Evolutionary conservation across 208 protist genomes (phyloP), one percentile per base, ranked within the genome.

Genomic region (Trypanosoma grayi): DNA sequence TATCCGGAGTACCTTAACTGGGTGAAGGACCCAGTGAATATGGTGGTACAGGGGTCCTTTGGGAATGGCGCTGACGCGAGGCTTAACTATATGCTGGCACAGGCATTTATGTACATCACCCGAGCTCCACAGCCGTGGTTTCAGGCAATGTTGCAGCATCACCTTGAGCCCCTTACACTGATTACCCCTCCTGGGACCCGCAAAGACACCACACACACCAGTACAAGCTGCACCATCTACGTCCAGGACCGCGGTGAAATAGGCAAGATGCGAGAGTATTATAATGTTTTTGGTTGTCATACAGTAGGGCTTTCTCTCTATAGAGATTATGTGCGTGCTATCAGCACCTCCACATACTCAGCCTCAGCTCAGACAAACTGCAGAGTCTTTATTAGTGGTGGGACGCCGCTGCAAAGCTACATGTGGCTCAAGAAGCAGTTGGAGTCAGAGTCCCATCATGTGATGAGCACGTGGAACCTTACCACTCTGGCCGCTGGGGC

Each of bases 41-140:
- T 62, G 20, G 66, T 65, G 14, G 41, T 75, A 8, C 47, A 60
- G 34, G 69, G 69, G 4, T 43, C 54, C n/a, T 72, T 72, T 52
- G 16, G 53, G 27, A 48, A n/a, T 0, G 69, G 62, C 18, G 16
- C 40, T n/a, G 45, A 71, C 45, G 36, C 63, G 11, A 39, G 45
- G 25, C 52, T 75, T 27, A 52, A 39, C 16, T 75, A 52, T 51
- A 69, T 64, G 69, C 18, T 75, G 24, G 62, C 69, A 16, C 69
- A 75, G 44, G 55, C 28, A 22, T 51, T 70, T 31, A 43, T 45
- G 18, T 75, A 65, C 56, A 24, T 75, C 9, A 48, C 62, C 36
- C 61, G 69, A 24, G 41, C 61, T 0, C 69, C 69, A n/a, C 69
- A 75, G 30, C 69, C 69, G 57, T 75, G 69, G 69, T 72, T 75